phyloP scores from a whole-genome alignment of 495 filamentous ascomycete species.

The Lasiosphaeria miniovina region DNA sequence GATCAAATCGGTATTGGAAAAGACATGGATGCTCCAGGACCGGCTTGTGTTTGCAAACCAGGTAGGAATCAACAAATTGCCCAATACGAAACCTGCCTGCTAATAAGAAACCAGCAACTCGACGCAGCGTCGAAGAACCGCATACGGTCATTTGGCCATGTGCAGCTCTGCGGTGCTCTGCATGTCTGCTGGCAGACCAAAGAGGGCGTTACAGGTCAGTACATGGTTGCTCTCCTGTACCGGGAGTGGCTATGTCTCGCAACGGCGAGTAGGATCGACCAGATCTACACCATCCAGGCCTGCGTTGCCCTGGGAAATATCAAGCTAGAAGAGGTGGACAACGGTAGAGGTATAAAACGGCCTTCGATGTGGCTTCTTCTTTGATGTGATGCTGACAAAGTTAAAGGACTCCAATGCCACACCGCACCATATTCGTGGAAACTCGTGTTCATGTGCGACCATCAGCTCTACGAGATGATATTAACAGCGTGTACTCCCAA shows the following conservation, averaged over 20 bases:
- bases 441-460: constrained; percentile 74
- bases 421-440: constrained; percentile 90
- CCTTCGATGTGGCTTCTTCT: neutral
- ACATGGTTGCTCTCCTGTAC: constrained; percentile 87
- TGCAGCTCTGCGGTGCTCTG: constrained; percentile 81
- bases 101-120: constrained; percentile 30
- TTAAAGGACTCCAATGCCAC: constrained; percentile 76
- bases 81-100: constrained; percentile 16
- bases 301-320: constrained; percentile 68
- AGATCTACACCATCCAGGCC: constrained; percentile 68
- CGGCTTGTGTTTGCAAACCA: constrained; percentile 68
- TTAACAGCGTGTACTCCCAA: constrained; percentile 81
- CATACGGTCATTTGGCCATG: constrained; percentile 75
- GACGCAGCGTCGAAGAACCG: constrained; percentile 48
- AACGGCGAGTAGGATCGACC: constrained; percentile 55
- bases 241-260: constrained; percentile 77
- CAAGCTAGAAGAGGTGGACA: constrained; percentile 72
- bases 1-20: constrained; percentile 59
- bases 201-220: constrained; percentile 65
- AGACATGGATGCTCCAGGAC: constrained; percentile 76
- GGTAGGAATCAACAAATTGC: constrained; percentile 39
- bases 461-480: constrained; percentile 78
- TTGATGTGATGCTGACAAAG: constrained; percentile 11
- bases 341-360: constrained; percentile 69
- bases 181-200: constrained; percentile 78